Base-by-base conservation (phyloP, 345 rosid genomes). In the Murraya koenigii region DNA sequence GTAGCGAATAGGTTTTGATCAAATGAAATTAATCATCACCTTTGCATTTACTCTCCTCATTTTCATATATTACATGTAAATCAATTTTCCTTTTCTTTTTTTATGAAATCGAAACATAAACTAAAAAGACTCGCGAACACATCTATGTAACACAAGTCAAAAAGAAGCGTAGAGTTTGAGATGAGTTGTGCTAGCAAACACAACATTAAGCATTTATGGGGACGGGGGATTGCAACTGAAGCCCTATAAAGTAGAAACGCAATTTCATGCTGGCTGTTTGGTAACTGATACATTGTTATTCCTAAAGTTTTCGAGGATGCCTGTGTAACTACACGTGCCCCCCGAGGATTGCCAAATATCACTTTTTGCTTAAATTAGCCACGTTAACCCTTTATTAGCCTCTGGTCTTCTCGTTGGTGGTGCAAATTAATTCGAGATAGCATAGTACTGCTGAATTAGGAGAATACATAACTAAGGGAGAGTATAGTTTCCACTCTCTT, bases 1-100 rank as follows among this genome's bases (percentile, higher is more conserved):
- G 90, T 85, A 87, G 87, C 87, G 84, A 85, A 60, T 30, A 74
- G 72, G 28, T 77, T 62, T 70, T 76, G 84, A 85, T 84, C 88
- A 84, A 28, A 26, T 78, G 82, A 85, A 76, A 60, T 26, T 25
- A 52, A 80, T 74, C 87, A 83, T 87, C 88, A 84, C 84, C 70
- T 70, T 26, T 72, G 19, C 60, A 28, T 78, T 76, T 59, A 56
- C 79, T 80, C 79, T 82, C 89, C 60, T 84, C 89, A 86, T 65
- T 32, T 88, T 75, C 87, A 62, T 1, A 64, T n/a, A 17, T 17
- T 17, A 44, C 49, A 41, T 41, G 49, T 14, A 41, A 41, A 41
- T 2, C 15, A 41, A 41, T 41, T 41, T 41, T 41, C 49, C 49
- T 0, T 33, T 8, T 2, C 2, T 41, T 41, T 41, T 44, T 44